These are phyloP conservation scores for Pseudocercospora vitis DNA, from an alignment of 2,329 filamentous ascomycete species.

Conservation along the genomic window DNA sequence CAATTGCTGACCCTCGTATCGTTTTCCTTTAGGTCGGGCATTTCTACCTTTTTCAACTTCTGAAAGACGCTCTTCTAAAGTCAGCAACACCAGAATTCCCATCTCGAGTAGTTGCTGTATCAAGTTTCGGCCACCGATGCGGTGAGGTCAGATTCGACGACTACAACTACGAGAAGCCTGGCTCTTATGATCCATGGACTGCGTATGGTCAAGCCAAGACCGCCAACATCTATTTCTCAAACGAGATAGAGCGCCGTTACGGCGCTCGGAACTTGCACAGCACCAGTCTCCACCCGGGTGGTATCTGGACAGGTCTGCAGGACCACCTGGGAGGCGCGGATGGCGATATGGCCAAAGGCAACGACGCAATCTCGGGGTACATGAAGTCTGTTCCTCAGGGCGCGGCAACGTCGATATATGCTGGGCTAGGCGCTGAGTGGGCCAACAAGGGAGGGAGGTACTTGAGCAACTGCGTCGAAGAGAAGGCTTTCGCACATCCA, in stretches of 20 bases:
- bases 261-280: constrained; percentile 47
- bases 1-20: too few species aligned
- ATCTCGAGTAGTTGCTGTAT: constrained; percentile 51
- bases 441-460: constrained; percentile 35
- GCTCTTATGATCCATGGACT: constrained; percentile 37
- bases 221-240: constrained; percentile 54
- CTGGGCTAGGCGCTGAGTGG: constrained; percentile 44
- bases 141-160: constrained; percentile 41
- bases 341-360: neutral
- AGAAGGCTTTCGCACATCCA: constrained; percentile 30
- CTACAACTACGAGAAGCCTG: constrained; percentile 38
- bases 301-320: constrained; percentile 35
- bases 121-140: constrained; percentile 46
- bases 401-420: constrained; percentile 51
- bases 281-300: constrained; percentile 49
- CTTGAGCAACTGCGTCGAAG: constrained; percentile 37
- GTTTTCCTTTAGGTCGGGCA: too few species aligned
- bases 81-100: constrained; percentile 42
- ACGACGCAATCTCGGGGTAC: constrained; percentile 19
- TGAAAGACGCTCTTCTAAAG: constrained; percentile 47
- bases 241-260: constrained; percentile 53
- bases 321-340: constrained; percentile 5
- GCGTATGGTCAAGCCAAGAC: constrained; percentile 54
- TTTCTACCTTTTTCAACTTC: constrained; percentile 55
- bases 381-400: constrained; percentile 46